phyloP scores from a whole-genome alignment of 495 filamentous ascomycete species.

The Aspergillus wentii region DNA sequence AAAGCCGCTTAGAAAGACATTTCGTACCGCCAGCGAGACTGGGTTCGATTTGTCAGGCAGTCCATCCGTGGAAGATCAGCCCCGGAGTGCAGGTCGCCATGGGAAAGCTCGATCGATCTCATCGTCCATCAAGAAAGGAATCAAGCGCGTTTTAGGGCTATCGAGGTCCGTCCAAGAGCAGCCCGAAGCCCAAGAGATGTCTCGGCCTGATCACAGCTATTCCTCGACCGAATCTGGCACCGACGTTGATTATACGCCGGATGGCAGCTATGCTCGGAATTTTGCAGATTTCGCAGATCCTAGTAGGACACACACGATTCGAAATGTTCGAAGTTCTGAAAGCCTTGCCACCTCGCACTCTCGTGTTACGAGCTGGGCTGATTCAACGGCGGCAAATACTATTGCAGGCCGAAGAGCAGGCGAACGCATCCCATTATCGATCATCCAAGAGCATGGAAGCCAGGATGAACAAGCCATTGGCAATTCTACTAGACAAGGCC shows the following conservation, averaged over 20 bases:
- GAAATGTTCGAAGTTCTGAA: constrained; percentile 35
- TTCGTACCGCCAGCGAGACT: constrained; percentile 45
- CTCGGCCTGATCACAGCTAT: constrained; percentile 24
- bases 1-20: constrained; percentile 55
- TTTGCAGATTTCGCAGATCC: constrained; percentile 37
- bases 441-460: constrained; percentile 58
- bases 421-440: constrained; percentile 56
- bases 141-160: constrained; percentile 54
- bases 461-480: too few relatives aligned
- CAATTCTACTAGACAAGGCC: constrained; percentile 3
- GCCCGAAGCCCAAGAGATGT: constrained; percentile 47
- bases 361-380: constrained; percentile 72
- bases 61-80: constrained; percentile 13
- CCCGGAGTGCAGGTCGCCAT: constrained; percentile 36
- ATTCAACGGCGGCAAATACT: constrained; percentile 54
- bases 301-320: constrained; percentile 17
- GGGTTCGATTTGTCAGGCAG: constrained; percentile 22
- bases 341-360: constrained; percentile 54
- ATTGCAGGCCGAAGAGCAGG: constrained; percentile 26
- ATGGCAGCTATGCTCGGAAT: constrained; percentile 1
- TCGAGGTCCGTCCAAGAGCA: constrained; percentile 35
- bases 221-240: constrained; percentile 1
- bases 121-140: constrained; percentile 52
- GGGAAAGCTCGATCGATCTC: constrained; percentile 56
- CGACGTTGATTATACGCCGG: constrained; percentile 1